These are phyloP conservation scores for Herpetospermum pedunculosum DNA, from an alignment of 306 rosid genomes.

Conservation along the genomic window DNA sequence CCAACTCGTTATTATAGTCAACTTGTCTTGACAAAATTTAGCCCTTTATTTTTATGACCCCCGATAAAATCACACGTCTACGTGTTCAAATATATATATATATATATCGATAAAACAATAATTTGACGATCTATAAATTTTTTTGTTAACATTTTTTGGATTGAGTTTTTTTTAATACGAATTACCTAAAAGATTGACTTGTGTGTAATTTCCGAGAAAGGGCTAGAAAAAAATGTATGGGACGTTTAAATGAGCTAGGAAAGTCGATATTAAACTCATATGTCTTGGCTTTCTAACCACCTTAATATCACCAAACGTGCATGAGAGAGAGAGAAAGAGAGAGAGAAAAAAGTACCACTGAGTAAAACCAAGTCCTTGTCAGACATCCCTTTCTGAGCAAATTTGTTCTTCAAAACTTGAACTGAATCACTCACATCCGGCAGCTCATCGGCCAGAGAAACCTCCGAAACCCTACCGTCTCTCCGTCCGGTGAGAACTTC, in stretches of 20 bases:
- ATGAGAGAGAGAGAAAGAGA: slow-evolving; percentile 32
- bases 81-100: too few species aligned
- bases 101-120: too few species aligned
- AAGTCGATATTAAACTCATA: background rate
- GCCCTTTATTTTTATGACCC: too few species aligned
- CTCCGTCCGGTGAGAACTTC: slow-evolving; percentile 61
- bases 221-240: too few species aligned
- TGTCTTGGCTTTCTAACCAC: slow-evolving; percentile 35
- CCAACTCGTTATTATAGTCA: too few species aligned
- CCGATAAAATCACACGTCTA: too few species aligned
- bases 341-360: slow-evolving; percentile 30
- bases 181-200: too few species aligned
- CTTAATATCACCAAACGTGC: slow-evolving; percentile 33
- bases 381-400: slow-evolving; percentile 43
- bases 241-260: background rate
- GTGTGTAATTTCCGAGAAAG: too few species aligned
- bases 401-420: slow-evolving; percentile 48
- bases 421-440: slow-evolving; percentile 74
- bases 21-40: too few species aligned
- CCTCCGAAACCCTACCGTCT: slow-evolving; percentile 60
- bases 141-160: too few species aligned
- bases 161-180: too few species aligned
- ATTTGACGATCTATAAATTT: too few species aligned
- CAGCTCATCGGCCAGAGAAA: slow-evolving; percentile 42
- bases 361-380: slow-evolving; percentile 77